Base-by-base conservation (phyloP, 495 filamentous ascomycete species). In the Penicillium manginii region DNA sequence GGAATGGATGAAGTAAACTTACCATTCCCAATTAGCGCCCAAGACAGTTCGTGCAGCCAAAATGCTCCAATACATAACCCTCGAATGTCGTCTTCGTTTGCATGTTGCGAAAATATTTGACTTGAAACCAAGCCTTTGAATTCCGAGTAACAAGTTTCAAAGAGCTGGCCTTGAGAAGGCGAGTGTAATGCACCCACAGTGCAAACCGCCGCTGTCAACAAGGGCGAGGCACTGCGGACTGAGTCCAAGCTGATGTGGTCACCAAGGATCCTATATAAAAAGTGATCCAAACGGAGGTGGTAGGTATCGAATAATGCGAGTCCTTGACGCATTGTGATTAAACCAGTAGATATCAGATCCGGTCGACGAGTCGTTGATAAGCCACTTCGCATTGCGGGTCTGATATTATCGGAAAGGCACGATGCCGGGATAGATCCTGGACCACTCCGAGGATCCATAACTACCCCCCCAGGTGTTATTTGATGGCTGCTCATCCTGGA, bases 51-150 rank as follows among this genome's bases (percentile, higher is more conserved):
- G 57, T 68, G 68, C 26, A 75, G 53, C 73, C 73, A 75, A 48
- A 75, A 73, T 29, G 70, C 67, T 22, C 73, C 73, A 22, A 75
- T 68, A 43, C 71, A 75, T 4, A 75, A 50, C 9, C 61, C 73
- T 9, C 69, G 58, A 10, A 76, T 57, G 37, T 75, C 71, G 50
- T 74, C 73, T 5, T 62, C 52, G 17, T 61, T 70, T 18, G 49
- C 19, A 14, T 54, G 57, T n/a, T 49, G 52, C 5, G 66, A 70
- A 21, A 73, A 69, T 4, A 53, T 62, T 19, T 63, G 54, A 6
- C 54, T 18, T 1, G 68, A 48, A 5, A 66, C 65, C 9, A 73
- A 53, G 4, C 35, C 21, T 29, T 69, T 67, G 51, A 66, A 68
- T 40, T 71, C 70, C 23, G 48, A 22, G 63, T 61, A 72, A 50